Percentiles rank a stretch among this genome's conserved stretches.
These are phyloP conservation scores for Aspergillus bombycis DNA, from an alignment of 2,329 filamentous ascomycete genomes.

Conservation along the genomic window DNA sequence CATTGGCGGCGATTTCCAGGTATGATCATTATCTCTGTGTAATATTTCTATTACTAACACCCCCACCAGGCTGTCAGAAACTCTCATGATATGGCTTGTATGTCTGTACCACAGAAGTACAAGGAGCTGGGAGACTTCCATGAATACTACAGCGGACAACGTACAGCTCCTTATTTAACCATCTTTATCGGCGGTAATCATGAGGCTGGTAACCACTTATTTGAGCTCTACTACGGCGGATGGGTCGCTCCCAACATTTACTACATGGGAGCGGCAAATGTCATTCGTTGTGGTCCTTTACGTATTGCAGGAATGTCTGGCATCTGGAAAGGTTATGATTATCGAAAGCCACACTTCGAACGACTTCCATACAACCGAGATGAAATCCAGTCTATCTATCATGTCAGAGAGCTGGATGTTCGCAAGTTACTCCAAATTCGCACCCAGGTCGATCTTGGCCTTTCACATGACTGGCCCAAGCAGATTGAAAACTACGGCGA, in stretches of 20 bases:
- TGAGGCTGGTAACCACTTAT: slow-evolving; percentile 86
- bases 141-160: slow-evolving; percentile 83
- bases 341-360: slow-evolving; percentile 80
- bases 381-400: slow-evolving; percentile 82
- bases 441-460: slow-evolving; percentile 86
- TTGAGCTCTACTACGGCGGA: slow-evolving; percentile 92
- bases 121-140: slow-evolving; percentile 89
- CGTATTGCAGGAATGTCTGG: slow-evolving; percentile 89
- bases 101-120: slow-evolving; percentile 88
- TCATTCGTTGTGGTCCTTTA: slow-evolving; percentile 79
- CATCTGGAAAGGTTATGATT: slow-evolving; percentile 93
- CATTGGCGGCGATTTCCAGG: slow-evolving; percentile 95
- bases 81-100: slow-evolving; percentile 80
- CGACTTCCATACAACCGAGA: slow-evolving; percentile 78
- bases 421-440: slow-evolving; percentile 82
- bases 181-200: slow-evolving; percentile 95
- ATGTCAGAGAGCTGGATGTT: slow-evolving; percentile 86
- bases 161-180: slow-evolving; percentile 81
- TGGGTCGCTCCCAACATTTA: slow-evolving; percentile 98
- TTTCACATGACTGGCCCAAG: slow-evolving; percentile 96
- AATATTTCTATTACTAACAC: slow-evolving; percentile 16
- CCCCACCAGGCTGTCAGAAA: slow-evolving; percentile 75
- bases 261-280: slow-evolving; percentile 91
- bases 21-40: slow-evolving; percentile 36
- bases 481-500: slow-evolving; percentile 80